phyloP scores from a whole-genome alignment of 441 rosid genomes.

The Melastoma candidum region DNA sequence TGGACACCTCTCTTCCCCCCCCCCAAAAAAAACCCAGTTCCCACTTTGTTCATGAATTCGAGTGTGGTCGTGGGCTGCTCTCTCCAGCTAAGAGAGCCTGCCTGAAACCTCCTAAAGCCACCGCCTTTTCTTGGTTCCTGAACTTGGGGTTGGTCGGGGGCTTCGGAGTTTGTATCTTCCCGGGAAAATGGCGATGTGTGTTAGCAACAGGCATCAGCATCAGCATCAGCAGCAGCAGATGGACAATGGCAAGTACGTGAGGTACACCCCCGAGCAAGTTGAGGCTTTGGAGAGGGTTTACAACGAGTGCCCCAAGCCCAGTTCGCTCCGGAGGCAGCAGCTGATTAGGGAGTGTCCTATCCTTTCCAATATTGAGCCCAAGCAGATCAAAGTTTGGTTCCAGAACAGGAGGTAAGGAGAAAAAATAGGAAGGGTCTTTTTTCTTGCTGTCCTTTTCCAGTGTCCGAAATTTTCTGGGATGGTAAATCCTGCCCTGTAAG shows the following conservation, averaged over 20 bases:
- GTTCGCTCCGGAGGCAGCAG: slow-evolving; percentile 83
- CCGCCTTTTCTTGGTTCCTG: too few relatives aligned
- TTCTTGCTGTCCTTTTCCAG: background rate
- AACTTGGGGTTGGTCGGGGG: too few relatives aligned
- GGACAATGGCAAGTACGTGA: slow-evolving; percentile 76
- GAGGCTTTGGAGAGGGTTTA: slow-evolving; percentile 94
- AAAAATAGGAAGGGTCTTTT: background rate
- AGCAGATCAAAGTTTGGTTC: slow-evolving; percentile 98
- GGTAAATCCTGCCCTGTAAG: background rate
- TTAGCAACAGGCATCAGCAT: too few relatives aligned
- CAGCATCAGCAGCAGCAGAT: slow-evolving; percentile 25
- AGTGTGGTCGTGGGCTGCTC: too few relatives aligned
- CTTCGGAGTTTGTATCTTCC: too few relatives aligned
- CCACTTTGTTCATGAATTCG: too few relatives aligned
- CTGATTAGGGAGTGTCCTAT: slow-evolving; percentile 85
- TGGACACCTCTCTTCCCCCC: too few relatives aligned
- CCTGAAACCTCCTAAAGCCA: too few relatives aligned
- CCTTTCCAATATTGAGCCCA: slow-evolving; percentile 82
- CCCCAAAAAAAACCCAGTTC: too few relatives aligned
- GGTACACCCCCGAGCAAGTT: slow-evolving; percentile 93
- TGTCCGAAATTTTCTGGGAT: background rate
- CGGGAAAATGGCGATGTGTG: too few relatives aligned
- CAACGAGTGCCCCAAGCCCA: slow-evolving; percentile 85
- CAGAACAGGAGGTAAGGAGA: slow-evolving; percentile 72
- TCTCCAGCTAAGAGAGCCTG: too few relatives aligned